These are phyloP conservation scores for Ceratobasidium theobromae DNA, from an alignment of 1,284 basidiomycete species.

Conservation along the genomic window DNA sequence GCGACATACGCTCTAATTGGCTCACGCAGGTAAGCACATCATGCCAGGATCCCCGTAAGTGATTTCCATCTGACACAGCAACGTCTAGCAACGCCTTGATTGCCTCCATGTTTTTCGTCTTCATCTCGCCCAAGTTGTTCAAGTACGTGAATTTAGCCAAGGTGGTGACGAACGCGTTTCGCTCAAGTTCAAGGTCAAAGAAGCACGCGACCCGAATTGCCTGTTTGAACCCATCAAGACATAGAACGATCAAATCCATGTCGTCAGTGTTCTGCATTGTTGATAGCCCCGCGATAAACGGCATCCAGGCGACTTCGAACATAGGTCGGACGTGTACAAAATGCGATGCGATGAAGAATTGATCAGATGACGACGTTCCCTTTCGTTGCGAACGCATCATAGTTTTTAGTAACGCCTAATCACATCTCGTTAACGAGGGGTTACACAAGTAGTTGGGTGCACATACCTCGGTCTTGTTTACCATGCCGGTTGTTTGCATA, in stretches of 20 bases:
- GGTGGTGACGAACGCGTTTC: conserved; percentile 97
- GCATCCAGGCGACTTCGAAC: conserved; percentile 99
- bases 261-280: conserved; percentile 93
- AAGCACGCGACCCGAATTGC: conserved; percentile 92
- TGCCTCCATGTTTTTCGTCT: conserved; percentile 97
- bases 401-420: conserved; percentile 82
- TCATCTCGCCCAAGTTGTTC: conserved; percentile 97
- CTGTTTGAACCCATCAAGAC: conserved; percentile 89
- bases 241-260: conserved; percentile 86
- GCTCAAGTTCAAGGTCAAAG: conserved; percentile 92
- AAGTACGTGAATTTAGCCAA: conserved; percentile 96
- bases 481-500: conserved; percentile 91
- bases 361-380: conserved; percentile 64
- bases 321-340: conserved; percentile 94
- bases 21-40: conserved; percentile 95
- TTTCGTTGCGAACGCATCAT: conserved; percentile 86
- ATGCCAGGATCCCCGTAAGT: conserved; percentile 92
- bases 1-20: conserved; percentile 95
- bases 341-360: conserved; percentile 93
- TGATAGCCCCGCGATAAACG: conserved; percentile 90
- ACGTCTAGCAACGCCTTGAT: conserved; percentile 93
- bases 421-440: conserved; percentile 24
- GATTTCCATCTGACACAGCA: conserved; percentile 90
- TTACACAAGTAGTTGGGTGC: not conserved
- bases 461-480: conserved; percentile 87